A percentile compares a stretch with the other conserved stretches of the same genome.
These are phyloP conservation scores for Adiantum capillusveneris DNA, from an alignment of 75 land plant species.

Conservation along the genomic window DNA sequence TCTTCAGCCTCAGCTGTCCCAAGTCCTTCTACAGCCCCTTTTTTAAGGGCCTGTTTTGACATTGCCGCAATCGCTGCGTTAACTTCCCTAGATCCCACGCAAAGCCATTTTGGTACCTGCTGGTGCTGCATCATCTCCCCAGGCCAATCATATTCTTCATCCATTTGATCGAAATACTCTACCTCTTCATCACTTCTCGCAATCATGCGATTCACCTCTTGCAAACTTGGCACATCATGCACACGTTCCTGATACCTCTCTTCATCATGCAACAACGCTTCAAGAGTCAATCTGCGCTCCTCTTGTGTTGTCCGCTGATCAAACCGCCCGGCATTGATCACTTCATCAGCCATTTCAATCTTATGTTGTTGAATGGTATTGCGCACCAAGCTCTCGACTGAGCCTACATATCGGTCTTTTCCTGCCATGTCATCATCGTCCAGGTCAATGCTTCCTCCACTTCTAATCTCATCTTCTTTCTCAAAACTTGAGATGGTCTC, in stretches of 20 bases:
- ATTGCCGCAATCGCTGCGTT: constrained; percentile 59
- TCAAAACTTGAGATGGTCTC: constrained; percentile 85
- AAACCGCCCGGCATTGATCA: constrained; percentile 99
- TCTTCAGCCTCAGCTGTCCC: constrained; percentile 50
- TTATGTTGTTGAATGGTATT: constrained; percentile 98
- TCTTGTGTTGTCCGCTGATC: constrained; percentile 99
- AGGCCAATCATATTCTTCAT: constrained; percentile 88
- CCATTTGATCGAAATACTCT: constrained; percentile 96
- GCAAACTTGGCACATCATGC: constrained; percentile 96
- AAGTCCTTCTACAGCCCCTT: constrained; percentile 37
- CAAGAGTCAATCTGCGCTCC: constrained; percentile 89
- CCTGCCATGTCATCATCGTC: constrained; percentile 94
- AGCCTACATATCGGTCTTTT: constrained; percentile 96
- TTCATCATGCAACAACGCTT: constrained; percentile 92
- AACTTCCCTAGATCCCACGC: constrained; percentile 75
- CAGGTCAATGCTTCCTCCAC: constrained; percentile 70
- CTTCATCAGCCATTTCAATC: constrained; percentile 99
- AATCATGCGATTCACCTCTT: constrained; percentile 97
- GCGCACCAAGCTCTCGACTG: constrained; percentile 90
- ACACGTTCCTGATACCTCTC: constrained; percentile 96
- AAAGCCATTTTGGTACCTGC: constrained; percentile 93
- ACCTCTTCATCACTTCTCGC: constrained; percentile 93
- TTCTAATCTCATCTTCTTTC: constrained; percentile 88
- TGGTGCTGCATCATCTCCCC: constrained; percentile 72
- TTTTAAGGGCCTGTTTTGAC: constrained; percentile 73